These are phyloP conservation scores for Kwoniella newhampshirensis DNA, from an alignment of 768 basidiomycete genomes.

Conservation along the genomic window DNA sequence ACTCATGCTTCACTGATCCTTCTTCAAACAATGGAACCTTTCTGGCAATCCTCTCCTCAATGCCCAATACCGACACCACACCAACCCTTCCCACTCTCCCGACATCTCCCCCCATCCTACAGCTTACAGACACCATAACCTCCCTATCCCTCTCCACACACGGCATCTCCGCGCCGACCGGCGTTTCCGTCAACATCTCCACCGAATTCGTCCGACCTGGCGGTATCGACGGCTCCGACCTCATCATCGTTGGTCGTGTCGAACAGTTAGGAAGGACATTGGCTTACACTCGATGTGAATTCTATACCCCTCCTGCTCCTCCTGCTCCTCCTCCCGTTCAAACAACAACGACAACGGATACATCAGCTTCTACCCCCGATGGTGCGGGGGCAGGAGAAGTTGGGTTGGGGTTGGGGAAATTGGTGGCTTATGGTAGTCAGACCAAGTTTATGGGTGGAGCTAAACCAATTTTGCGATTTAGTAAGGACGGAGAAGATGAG, in stretches of 20 bases:
- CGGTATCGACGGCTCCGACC: conserved; percentile 33
- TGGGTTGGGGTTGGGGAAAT: conserved; percentile 10
- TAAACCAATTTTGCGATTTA: conserved; percentile 22
- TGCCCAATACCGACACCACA: neutral
- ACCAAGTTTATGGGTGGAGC: conserved; percentile 47
- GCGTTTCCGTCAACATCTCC: conserved; percentile 46
- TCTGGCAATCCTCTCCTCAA: neutral
- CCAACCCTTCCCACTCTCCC: neutral
- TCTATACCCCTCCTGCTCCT: conserved; percentile 4
- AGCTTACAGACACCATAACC: conserved; percentile 52
- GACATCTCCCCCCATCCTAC: neutral
- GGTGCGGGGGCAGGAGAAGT: neutral
- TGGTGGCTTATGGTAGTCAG: conserved; percentile 49
- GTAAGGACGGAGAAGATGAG: conserved; percentile 33
- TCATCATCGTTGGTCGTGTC: conserved; percentile 42
- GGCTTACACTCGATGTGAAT: conserved; percentile 38
- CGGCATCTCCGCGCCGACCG: conserved; percentile 49
- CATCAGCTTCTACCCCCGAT: conserved; percentile 46
- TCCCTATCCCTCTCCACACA: conserved; percentile 47
- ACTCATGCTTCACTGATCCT: too few relatives aligned
- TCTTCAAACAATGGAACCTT: too few relatives aligned
- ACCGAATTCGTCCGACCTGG: conserved; percentile 51
- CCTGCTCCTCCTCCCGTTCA: too few relatives aligned
- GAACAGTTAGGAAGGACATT: conserved; percentile 43
- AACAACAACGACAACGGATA: too few relatives aligned